Conservation (phyloP, 192 early-diverging fungal genomes). For the Linnemannia hyalina region DNA sequence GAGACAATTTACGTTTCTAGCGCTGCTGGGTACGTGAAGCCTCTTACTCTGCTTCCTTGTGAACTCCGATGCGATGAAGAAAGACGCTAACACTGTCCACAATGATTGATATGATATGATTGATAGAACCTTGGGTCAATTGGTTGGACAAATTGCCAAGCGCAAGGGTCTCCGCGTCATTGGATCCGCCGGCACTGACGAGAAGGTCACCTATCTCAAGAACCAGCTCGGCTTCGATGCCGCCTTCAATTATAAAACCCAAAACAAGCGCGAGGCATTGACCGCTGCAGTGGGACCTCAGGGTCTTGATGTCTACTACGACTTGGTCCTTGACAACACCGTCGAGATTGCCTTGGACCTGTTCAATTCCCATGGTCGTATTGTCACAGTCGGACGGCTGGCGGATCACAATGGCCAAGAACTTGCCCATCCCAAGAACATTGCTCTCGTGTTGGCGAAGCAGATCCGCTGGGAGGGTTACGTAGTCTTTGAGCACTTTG, state of each 20-base stretch:
- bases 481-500: slow-evolving; percentile 29
- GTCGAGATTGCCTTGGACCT: slow-evolving; percentile 34
- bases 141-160: slow-evolving; percentile 87
- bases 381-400: slow-evolving; percentile 25
- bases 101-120: not conserved
- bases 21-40: slow-evolving; percentile 71
- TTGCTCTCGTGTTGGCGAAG: slow-evolving; percentile 37
- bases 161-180: slow-evolving; percentile 83
- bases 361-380: slow-evolving; percentile 25
- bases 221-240: slow-evolving; percentile 81
- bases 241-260: slow-evolving; percentile 94
- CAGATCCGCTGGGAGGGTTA: slow-evolving; percentile 43
- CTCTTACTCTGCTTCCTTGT: not conserved
- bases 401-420: slow-evolving; percentile 25
- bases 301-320: slow-evolving; percentile 89
- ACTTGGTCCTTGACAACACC: slow-evolving; percentile 76
- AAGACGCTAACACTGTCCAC: not conserved
- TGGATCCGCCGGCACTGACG: slow-evolving; percentile 87
- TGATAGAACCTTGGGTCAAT: slow-evolving; percentile 71
- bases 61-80: not conserved
- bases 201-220: slow-evolving; percentile 84
- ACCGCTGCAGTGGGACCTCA: slow-evolving; percentile 12
- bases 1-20: slow-evolving; percentile 83
- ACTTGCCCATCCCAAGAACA: slow-evolving; percentile 15
- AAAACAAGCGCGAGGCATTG: slow-evolving; percentile 30